Conservation (phyloP, 345 rosid species). For the Boechera divaricarpa region DNA sequence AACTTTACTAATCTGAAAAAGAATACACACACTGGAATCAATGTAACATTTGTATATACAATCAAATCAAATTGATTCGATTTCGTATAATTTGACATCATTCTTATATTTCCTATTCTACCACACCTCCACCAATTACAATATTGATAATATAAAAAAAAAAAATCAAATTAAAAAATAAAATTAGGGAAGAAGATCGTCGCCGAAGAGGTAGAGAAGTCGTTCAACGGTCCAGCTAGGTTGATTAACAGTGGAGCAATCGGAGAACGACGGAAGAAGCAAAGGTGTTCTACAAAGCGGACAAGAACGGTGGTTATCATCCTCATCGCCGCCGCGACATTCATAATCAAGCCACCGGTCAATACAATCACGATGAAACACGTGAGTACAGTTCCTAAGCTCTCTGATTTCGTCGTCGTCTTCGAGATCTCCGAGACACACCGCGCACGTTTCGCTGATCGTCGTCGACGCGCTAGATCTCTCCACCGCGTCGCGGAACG, state of each 20-base stretch:
- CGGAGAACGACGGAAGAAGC: slow-evolving; percentile 49
- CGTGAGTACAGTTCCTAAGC: slow-evolving; percentile 80
- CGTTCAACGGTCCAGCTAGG: slow-evolving; percentile 93
- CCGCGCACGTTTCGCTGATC: slow-evolving; percentile 62
- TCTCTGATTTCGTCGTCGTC: slow-evolving; percentile 68
- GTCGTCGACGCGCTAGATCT: slow-evolving; percentile 15
- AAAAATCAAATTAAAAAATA: background rate
- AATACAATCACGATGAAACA: slow-evolving; percentile 82
- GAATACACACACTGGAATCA: background rate
- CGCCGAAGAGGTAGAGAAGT: slow-evolving; percentile 81
- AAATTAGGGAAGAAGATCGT: slow-evolving; percentile 58
- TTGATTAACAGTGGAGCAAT: slow-evolving; percentile 49
- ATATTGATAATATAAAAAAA: background rate
- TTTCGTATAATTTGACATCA: slow-evolving; percentile 1
- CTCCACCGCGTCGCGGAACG: slow-evolving; percentile 56
- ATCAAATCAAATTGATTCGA: background rate
- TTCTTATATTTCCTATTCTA: background rate
- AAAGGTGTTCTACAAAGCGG: slow-evolving; percentile 88
- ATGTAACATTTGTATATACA: background rate
- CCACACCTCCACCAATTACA: slow-evolving; percentile 22
- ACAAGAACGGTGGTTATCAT: slow-evolving; percentile 65
- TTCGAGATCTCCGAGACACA: slow-evolving; percentile 61
- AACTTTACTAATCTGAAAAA: background rate
- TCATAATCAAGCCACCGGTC: slow-evolving; percentile 49
- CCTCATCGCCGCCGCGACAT: slow-evolving; percentile 46